Evolutionary conservation across 108 stramenopile species (phyloP).

Genomic region (Cyclotella choctawhatcheeana): DNA sequence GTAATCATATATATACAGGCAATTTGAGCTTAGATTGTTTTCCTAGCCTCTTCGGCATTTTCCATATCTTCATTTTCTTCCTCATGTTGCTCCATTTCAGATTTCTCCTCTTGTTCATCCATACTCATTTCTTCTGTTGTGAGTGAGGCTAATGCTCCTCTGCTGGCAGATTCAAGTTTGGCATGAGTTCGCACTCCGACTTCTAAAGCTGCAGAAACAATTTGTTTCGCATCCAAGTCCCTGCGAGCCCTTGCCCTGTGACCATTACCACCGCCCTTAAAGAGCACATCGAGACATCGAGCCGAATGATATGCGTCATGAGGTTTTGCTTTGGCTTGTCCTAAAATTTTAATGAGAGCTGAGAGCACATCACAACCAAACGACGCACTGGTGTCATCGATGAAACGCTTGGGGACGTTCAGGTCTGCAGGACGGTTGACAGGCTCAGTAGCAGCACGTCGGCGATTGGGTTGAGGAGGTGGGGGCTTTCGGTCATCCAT

Average conservation of each 20-base stretch:
- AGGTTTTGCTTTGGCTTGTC: slow-evolving; percentile 77
- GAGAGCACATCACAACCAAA: slow-evolving; percentile 75
- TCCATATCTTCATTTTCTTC: slow-evolving; percentile 22
- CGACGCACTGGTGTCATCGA: slow-evolving; percentile 67
- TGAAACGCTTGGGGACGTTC: slow-evolving; percentile 61
- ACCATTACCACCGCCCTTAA: slow-evolving; percentile 64
- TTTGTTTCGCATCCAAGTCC: slow-evolving; percentile 84
- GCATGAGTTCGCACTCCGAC: slow-evolving; percentile 82
- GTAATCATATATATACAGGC: slow-evolving; percentile 7
- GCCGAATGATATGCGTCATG: slow-evolving; percentile 89
- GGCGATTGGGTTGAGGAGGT: slow-evolving; percentile 16
- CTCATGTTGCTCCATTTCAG: slow-evolving; percentile 23
- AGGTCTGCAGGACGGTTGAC: slow-evolving; percentile 46
- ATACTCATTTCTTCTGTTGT: slow-evolving; percentile 44
- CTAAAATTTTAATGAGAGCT: slow-evolving; percentile 76
- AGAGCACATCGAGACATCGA: slow-evolving; percentile 75
- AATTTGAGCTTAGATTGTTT: not conserved
- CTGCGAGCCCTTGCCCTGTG: slow-evolving; percentile 74
- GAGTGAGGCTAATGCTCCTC: slow-evolving; percentile 43
- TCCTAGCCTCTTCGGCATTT: not conserved
- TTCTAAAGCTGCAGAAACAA: slow-evolving; percentile 79
- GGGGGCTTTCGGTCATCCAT: slow-evolving; percentile 52
- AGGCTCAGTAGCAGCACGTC: slow-evolving; percentile 47
- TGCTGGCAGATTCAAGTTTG: slow-evolving; percentile 63
- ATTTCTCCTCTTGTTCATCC: slow-evolving; percentile 37